A percentile compares a stretch with the other conserved stretches of the same genome.
Conservation (phyloP, 192 early-diverging fungal genomes). For the Coemansia asiatica region DNA sequence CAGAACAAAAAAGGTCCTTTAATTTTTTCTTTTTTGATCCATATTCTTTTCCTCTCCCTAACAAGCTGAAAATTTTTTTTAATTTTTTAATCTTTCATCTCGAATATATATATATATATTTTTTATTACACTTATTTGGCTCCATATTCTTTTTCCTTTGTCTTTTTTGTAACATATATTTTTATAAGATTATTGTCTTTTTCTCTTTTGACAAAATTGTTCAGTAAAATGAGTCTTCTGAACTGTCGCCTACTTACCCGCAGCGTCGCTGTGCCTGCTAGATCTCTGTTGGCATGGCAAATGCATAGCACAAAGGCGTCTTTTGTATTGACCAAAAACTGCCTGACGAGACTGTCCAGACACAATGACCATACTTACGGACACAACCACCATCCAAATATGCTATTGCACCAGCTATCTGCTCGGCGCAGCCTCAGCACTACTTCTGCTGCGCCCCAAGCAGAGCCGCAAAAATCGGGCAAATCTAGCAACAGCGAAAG, state of each 20-base stretch:
- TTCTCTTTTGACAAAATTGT: neutral
- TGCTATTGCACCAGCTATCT: neutral
- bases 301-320: neutral
- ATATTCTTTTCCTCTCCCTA: too few species aligned
- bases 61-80: too few species aligned
- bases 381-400: neutral
- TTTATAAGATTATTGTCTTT: neutral
- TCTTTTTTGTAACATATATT: too few species aligned
- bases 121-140: too few species aligned
- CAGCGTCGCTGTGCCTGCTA: conserved; percentile 13
- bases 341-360: neutral
- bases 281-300: conserved; percentile 1
- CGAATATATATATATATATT: too few species aligned
- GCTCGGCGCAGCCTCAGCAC: conserved; percentile 27
- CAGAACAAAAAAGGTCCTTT: too few species aligned
- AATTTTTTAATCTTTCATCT: too few species aligned
- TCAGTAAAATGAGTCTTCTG: conserved; percentile 32
- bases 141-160: neutral
- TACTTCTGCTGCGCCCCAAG: conserved; percentile 27
- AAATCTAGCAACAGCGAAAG: conserved; percentile 15
- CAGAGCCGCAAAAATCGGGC: conserved; percentile 33
- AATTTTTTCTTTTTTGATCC: too few species aligned
- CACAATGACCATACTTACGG: neutral
- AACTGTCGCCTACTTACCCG: conserved; percentile 25
- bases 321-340: neutral